Evolutionary conservation across 2,329 filamentous ascomycete species (phyloP), one percentile per base, ranked within the genome.

Genomic region (Lasiodiplodia gonubiensis): DNA sequence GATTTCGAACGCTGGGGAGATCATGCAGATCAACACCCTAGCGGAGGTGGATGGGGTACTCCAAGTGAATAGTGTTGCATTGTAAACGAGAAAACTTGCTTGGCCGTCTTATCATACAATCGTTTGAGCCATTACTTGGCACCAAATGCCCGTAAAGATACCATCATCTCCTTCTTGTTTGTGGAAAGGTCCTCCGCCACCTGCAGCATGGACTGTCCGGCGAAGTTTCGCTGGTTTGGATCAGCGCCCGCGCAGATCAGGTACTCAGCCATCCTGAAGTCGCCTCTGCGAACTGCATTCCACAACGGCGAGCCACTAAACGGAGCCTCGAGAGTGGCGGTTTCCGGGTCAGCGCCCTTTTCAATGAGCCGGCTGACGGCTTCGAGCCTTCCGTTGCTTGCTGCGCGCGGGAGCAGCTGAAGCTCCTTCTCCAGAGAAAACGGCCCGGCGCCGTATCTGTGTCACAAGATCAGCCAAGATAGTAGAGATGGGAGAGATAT

Each of bases 11-110:
- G 30, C n/a, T 5, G 65, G 65, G 42, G 65, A 67, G 46, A 18
- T 55, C 7, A 48, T 67, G 4, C 30, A 61, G n/a, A 61, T 67
- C 35, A 61, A 54, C 23, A 67, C 65, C 65, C 65, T 21, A 54
- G 65, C 51, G n/a, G 30, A 33, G 30, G 30, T 33, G 30, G 30
- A 33, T 33, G 30, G 30, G 30, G 30, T 10, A 10, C 30, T 8
- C 7, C 1, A 33, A 33, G 30, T 8, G 30, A 33, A 33, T 33
- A 8, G 7, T 33, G 7, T 33, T 33, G 30, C 7, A 33, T 33
- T 33, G 3, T 8, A 8, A 33, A 33, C 7, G 10, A 33, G 7
- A 33, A 33, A 33, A 33, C 30, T 33, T 33, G 10, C 30, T 33
- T 8, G 7, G 7, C 7, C 30, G 10, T 8, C 8, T 33, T 33